phyloP scores from a whole-genome alignment of 768 basidiomycete genomes.

The Trametes meyenii region DNA sequence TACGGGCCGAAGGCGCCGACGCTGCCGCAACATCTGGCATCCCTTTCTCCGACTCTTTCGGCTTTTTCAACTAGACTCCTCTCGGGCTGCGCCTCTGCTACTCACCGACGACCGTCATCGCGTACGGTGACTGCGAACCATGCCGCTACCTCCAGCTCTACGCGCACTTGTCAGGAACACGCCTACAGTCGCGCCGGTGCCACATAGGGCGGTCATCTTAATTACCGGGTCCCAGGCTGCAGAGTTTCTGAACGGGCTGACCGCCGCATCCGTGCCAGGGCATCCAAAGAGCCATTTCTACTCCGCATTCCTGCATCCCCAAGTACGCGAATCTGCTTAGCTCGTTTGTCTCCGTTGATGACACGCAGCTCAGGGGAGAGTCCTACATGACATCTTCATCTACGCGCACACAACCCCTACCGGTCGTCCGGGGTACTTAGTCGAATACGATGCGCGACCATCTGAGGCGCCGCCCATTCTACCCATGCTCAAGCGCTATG shows the following conservation, averaged over 20 bases:
- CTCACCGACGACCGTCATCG: background rate
- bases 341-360: background rate
- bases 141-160: slow-evolving; percentile 42
- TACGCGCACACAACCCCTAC: slow-evolving; percentile 56
- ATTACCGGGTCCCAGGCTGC: slow-evolving; percentile 80
- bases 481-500: slow-evolving; percentile 77
- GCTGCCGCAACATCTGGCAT: background rate
- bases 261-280: slow-evolving; percentile 29
- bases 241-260: slow-evolving; percentile 59
- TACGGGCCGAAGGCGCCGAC: slow-evolving; percentile 17
- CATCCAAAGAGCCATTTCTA: slow-evolving; percentile 26
- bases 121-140: background rate
- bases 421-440: slow-evolving; percentile 57
- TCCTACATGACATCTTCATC: slow-evolving; percentile 88
- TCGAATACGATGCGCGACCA: slow-evolving; percentile 70
- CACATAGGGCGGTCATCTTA: slow-evolving; percentile 69
- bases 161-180: slow-evolving; percentile 47
- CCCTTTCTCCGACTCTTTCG: slow-evolving; percentile 3
- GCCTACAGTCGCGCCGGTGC: slow-evolving; percentile 57
- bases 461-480: slow-evolving; percentile 64
- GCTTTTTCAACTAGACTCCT: background rate
- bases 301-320: slow-evolving; percentile 34
- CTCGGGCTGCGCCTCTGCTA: background rate
- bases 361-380: slow-evolving; percentile 59
- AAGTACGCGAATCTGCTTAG: slow-evolving; percentile 18